Conservation (phyloP, 345 rosid species). For the Euphorbia lathyris region DNA sequence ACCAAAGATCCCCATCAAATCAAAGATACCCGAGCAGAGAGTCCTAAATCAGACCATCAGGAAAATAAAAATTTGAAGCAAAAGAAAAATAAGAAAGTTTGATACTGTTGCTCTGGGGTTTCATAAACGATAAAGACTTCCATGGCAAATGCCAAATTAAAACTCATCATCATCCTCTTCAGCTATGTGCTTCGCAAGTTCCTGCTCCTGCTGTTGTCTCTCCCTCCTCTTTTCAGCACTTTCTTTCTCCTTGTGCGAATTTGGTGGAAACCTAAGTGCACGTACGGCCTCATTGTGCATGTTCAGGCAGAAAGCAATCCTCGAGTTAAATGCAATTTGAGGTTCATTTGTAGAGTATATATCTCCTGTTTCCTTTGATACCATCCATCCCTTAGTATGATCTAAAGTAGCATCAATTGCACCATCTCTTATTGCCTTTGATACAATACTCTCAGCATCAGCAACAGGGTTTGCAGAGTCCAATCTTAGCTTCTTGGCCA, state of each 20-base stretch:
- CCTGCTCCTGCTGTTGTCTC: slow-evolving; percentile 82
- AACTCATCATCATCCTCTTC: slow-evolving; percentile 93
- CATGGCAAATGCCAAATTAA: slow-evolving; percentile 14
- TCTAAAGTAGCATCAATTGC: slow-evolving; percentile 84
- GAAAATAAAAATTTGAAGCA: not conserved
- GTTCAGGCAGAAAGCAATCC: slow-evolving; percentile 80
- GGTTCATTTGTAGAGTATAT: slow-evolving; percentile 87
- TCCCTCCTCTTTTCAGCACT: slow-evolving; percentile 82
- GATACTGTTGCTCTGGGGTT: no score
- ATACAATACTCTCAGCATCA: slow-evolving; percentile 77
- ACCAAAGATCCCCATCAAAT: not conserved
- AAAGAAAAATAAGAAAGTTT: not conserved
- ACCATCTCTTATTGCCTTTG: slow-evolving; percentile 85
- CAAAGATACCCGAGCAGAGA: slow-evolving; percentile 6
- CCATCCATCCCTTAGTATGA: slow-evolving; percentile 66
- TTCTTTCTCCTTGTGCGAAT: slow-evolving; percentile 75
- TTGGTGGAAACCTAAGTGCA: slow-evolving; percentile 70
- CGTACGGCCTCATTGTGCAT: slow-evolving; percentile 87
- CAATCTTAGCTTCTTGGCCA: slow-evolving; percentile 56
- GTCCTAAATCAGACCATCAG: not conserved
- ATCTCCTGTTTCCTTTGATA: slow-evolving; percentile 84
- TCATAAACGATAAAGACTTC: no score
- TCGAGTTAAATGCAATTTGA: slow-evolving; percentile 80
- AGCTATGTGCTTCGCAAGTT: slow-evolving; percentile 81
- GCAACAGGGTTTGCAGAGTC: slow-evolving; percentile 65